These are phyloP conservation scores for Fusarium napiforme DNA, from an alignment of 2,329 filamentous ascomycete genomes.

Conservation along the genomic window DNA sequence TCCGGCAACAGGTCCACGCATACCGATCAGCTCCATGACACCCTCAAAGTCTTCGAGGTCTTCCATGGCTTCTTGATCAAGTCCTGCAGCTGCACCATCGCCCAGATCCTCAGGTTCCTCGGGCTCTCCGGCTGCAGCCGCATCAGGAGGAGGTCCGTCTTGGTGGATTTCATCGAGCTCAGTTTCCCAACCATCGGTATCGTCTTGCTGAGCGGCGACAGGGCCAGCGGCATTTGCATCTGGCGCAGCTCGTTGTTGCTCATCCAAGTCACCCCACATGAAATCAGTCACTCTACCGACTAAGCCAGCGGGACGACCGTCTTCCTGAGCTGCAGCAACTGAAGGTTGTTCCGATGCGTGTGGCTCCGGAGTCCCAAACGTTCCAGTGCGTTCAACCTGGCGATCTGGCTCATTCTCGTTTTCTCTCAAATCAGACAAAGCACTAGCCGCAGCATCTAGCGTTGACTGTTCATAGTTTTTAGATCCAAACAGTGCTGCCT, in stretches of 20 bases:
- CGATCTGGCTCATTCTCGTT: not conserved
- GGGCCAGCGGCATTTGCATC: slow-evolving; percentile 57
- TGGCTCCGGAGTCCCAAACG: not conserved
- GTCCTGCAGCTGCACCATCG: slow-evolving; percentile 72
- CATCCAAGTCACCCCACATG: slow-evolving; percentile 69
- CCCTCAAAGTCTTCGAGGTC: slow-evolving; percentile 96
- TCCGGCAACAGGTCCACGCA: slow-evolving; percentile 91
- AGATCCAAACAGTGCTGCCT: not conserved
- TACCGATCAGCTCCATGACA: slow-evolving; percentile 93
- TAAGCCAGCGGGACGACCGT: slow-evolving; percentile 38
- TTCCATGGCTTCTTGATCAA: slow-evolving; percentile 81
- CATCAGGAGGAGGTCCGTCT: slow-evolving; percentile 47
- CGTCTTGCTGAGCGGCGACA: slow-evolving; percentile 51
- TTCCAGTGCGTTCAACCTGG: slow-evolving; percentile 8
- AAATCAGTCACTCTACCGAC: slow-evolving; percentile 62
- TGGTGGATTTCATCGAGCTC: slow-evolving; percentile 50
- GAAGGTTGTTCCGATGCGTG: slow-evolving; percentile 11
- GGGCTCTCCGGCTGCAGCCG: slow-evolving; percentile 37
- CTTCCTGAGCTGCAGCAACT: slow-evolving; percentile 24
- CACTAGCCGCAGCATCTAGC: not conserved
- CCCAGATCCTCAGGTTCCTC: slow-evolving; percentile 62
- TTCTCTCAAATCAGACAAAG: not conserved
- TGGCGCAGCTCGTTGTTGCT: slow-evolving; percentile 43
- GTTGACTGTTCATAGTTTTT: not conserved
- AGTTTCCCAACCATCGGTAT: slow-evolving; percentile 50